Conservation (phyloP, 768 basidiomycete species). For the Tylopilus vinaceipallidus region DNA sequence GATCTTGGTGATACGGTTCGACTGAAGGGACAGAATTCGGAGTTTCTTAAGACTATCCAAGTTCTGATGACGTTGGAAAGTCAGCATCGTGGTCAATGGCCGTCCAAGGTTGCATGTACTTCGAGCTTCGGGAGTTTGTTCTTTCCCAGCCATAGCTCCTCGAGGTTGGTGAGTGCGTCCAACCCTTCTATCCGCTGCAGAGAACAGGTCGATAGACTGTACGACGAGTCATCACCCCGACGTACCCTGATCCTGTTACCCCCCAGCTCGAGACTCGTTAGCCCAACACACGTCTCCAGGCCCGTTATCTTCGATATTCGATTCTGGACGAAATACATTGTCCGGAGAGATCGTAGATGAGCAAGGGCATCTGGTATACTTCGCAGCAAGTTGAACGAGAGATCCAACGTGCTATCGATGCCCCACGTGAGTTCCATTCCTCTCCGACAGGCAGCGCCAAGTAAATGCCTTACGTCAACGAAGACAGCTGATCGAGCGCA, state of each 20-base stretch:
- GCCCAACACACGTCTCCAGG: conserved; percentile 52
- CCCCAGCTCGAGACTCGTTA: conserved; percentile 88
- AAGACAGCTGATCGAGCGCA: conserved; percentile 55
- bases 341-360: conserved; percentile 59
- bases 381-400: conserved; percentile 92
- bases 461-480: conserved; percentile 49
- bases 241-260: conserved; percentile 89
- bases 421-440: not conserved
- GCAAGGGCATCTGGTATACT: conserved; percentile 62
- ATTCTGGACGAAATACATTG: conserved; percentile 95
- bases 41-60: conserved; percentile 68
- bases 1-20: conserved; percentile 87
- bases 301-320: conserved; percentile 79
- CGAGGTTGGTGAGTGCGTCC: conserved; percentile 74
- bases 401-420: conserved; percentile 67
- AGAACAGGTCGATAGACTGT: not conserved
- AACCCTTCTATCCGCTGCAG: conserved; percentile 85
- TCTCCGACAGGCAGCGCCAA: not conserved
- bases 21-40: conserved; percentile 86
- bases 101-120: conserved; percentile 36
- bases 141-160: conserved; percentile 97
- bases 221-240: not conserved
- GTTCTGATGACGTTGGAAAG: conserved; percentile 44
- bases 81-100: not conserved
- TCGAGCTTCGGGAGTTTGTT: conserved; percentile 92